Conservation (phyloP, 1,139 yeast species). For the Yamadazyma triangularis region DNA sequence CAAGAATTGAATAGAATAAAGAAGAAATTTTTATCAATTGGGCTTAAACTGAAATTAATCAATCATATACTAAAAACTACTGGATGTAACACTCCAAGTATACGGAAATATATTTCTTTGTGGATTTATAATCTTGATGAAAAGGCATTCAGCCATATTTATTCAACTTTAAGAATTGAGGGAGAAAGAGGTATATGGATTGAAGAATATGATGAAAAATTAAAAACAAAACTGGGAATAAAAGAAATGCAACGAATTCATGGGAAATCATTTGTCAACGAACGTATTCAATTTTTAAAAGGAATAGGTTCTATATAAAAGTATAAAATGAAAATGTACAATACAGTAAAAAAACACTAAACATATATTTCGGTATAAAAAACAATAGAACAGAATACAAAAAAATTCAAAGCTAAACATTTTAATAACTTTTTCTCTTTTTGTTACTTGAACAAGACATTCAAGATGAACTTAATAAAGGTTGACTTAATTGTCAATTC, state of each 20-base stretch:
- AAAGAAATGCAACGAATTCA: constrained; percentile 18
- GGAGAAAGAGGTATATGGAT: constrained; percentile 26
- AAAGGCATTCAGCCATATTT: neutral
- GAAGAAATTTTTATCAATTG: constrained; percentile 16
- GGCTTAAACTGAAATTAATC: constrained; percentile 22
- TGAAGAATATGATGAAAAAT: constrained; percentile 17
- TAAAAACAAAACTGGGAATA: constrained; percentile 13
- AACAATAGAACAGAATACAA: constrained; percentile 6
- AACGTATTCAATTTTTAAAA: constrained; percentile 21
- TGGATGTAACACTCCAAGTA: constrained; percentile 15
- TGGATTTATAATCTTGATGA: constrained; percentile 5
- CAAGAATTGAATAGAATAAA: constrained; percentile 11
- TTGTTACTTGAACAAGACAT: too few relatives aligned
- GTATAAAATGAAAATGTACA: neutral
- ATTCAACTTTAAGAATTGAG: neutral
- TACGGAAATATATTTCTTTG: constrained; percentile 9
- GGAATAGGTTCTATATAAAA: too few relatives aligned
- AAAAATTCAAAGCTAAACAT: neutral
- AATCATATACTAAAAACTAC: constrained; percentile 26
- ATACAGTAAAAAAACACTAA: too few relatives aligned
- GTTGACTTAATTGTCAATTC: constrained; percentile 37
- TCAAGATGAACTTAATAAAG: too few relatives aligned
- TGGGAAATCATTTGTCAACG: constrained; percentile 14
- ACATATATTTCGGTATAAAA: too few relatives aligned
- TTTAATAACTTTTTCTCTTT: too few relatives aligned